Base-by-base conservation (phyloP, 164 flowering plant species). In the Chimonanthus praecox region DNA sequence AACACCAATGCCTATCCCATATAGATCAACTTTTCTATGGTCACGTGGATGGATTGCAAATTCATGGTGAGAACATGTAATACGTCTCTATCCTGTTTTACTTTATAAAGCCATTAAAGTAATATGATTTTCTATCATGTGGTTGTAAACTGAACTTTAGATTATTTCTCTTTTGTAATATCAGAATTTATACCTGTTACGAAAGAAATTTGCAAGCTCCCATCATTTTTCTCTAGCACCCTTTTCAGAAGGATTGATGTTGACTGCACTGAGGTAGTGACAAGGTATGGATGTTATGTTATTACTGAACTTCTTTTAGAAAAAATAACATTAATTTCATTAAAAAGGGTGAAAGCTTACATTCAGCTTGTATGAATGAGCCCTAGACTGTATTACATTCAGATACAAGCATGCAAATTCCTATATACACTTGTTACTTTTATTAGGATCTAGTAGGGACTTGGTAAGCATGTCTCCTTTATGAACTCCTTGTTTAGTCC, bases 171-270 rank as follows among this genome's bases (percentile, higher is more conserved):
- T 71, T 60, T 20, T 63, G 11, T 64, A 11, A 49, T 76, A 33
- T 72, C 89, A 96, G 98, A 92, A 75, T 94, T 94, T 62, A 94
- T 88, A 77, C 65, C 82, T 50, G 82, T 96, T 68, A 85, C 96
- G 2, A 91, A 85, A 80, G 99, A 94, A 80, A 83, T 96, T 16
- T 96, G 98, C 86, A 93, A 89, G 88, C 87, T 96, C 58, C 99
- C 99, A n/a, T 91, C 97, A 51, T 96, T 94, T 82, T 87, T 96
- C 78, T 92, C 99, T 67, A 76, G 89, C 51, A 64, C 83, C 64
- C 92, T 94, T 67, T 94, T 96, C 86, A 85, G 77, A 78, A 94
- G 83, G 87, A 90, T 96, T 51, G 99, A 96, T 78, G 77, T 74
- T 60, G 76, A 82, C 47, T 74, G 84, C 77, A 86, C 87, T 72